Percentiles rank a stretch among this genome's conserved stretches.
These are phyloP conservation scores for Pythium sp. DNA, from an alignment of 352 stramenopile genomes.

Conservation along the genomic window DNA sequence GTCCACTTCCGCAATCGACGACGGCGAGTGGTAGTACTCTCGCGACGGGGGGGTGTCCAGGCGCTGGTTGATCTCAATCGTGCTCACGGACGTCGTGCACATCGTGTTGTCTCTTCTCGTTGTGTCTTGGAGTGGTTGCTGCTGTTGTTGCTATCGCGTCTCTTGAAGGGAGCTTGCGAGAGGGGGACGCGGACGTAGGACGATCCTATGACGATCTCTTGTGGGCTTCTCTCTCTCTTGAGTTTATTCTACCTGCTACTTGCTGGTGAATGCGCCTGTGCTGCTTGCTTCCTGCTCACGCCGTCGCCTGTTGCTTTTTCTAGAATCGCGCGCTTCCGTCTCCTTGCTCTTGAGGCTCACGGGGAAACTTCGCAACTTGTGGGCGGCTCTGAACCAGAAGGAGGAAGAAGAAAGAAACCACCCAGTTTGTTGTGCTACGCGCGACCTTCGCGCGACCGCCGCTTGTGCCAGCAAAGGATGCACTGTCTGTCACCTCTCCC, in stretches of 20 bases:
- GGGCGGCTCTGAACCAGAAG: background rate
- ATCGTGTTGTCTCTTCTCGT: slow-evolving; percentile 17
- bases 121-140: background rate
- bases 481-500: background rate
- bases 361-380: slow-evolving; percentile 7
- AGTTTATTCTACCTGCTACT: background rate
- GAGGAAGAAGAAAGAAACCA: slow-evolving; percentile 2
- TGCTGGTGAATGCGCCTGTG: background rate
- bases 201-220: background rate
- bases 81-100: slow-evolving; percentile 28
- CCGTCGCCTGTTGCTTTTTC: slow-evolving; percentile 3
- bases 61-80: slow-evolving; percentile 25
- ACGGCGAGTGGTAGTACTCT: slow-evolving; percentile 53
- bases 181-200: background rate
- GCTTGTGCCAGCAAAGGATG: background rate
- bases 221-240: background rate
- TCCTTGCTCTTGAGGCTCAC: background rate
- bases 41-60: slow-evolving; percentile 28
- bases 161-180: background rate
- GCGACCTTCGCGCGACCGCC: slow-evolving; percentile 4
- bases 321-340: slow-evolving; percentile 1
- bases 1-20: slow-evolving; percentile 62
- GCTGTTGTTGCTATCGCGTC: background rate
- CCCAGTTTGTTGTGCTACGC: background rate
- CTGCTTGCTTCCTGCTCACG: background rate